A percentile compares a stretch with the other conserved stretches of the same genome.
Conservation (phyloP, 176 grass and related monocot species). For the Musa acuminata region DNA sequence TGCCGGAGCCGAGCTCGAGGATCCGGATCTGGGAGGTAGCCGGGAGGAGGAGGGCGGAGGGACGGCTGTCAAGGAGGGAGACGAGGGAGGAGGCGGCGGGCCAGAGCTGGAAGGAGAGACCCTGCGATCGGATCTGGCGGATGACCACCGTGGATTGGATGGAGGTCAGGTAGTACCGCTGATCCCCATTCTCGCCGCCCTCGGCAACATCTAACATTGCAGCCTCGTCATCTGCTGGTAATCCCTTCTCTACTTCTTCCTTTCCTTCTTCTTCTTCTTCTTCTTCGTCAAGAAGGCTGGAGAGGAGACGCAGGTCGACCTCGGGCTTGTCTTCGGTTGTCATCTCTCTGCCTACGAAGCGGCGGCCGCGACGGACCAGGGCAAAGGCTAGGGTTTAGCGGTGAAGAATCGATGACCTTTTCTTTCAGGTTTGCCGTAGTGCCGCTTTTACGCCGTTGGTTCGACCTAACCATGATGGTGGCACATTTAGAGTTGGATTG, state of each 20-base stretch:
- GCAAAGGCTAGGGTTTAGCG: background rate
- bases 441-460: no score
- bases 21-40: constrained; percentile 29
- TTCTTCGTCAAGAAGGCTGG: background rate
- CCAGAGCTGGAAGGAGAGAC: constrained; percentile 96
- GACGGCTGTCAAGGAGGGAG: constrained; percentile 41
- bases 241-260: background rate
- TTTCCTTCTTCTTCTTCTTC: background rate
- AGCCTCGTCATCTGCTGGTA: background rate
- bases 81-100: constrained; percentile 71
- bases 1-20: constrained; percentile 83
- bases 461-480: no score
- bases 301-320: background rate
- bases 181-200: background rate
- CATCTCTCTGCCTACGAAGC: background rate
- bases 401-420: no score
- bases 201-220: background rate
- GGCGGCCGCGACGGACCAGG: background rate
- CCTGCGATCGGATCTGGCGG: constrained; percentile 49
- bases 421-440: no score
- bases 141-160: constrained; percentile 43
- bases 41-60: constrained; percentile 33
- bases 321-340: background rate
- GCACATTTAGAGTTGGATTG: no score
- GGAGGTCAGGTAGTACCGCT: constrained; percentile 37